Conservation (phyloP, 73 alveolate genomes). For the Uronychia setigera region DNA sequence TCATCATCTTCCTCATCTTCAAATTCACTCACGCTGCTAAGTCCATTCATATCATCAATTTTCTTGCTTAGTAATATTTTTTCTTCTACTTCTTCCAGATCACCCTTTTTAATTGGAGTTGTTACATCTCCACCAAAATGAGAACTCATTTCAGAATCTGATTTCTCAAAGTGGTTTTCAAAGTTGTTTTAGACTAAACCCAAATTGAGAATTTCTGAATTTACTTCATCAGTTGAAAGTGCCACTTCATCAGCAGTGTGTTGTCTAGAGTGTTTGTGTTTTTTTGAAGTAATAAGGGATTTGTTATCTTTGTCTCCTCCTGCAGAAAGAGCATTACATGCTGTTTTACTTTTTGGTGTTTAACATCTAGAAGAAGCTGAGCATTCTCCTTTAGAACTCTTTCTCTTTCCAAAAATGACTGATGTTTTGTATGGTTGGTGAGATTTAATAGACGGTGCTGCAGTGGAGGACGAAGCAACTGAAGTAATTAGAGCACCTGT, state of each 20-base stretch:
- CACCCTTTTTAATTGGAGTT: neutral
- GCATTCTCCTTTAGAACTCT: neutral
- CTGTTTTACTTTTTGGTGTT: neutral
- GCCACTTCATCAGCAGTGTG: neutral
- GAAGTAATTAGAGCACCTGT: neutral
- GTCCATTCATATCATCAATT: neutral
- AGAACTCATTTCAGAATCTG: neutral
- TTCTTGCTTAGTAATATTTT: neutral
- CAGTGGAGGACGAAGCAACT: neutral
- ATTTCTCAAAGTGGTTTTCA: neutral
- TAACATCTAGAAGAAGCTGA: neutral
- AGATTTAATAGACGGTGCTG: neutral
- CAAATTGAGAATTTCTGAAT: neutral
- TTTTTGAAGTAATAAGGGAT: neutral
- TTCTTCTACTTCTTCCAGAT: neutral
- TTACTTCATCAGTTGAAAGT: neutral
- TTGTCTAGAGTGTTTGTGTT: neutral
- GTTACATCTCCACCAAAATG: neutral
- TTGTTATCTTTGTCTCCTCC: neutral
- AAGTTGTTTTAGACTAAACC: neutral
- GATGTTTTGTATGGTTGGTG: neutral
- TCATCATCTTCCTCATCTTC: neutral
- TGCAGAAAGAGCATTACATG: neutral
- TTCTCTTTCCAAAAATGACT: neutral
- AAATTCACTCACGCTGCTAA: neutral